Conservation (phyloP, 179 eudicot species). For the Carnegiea gigantea region DNA sequence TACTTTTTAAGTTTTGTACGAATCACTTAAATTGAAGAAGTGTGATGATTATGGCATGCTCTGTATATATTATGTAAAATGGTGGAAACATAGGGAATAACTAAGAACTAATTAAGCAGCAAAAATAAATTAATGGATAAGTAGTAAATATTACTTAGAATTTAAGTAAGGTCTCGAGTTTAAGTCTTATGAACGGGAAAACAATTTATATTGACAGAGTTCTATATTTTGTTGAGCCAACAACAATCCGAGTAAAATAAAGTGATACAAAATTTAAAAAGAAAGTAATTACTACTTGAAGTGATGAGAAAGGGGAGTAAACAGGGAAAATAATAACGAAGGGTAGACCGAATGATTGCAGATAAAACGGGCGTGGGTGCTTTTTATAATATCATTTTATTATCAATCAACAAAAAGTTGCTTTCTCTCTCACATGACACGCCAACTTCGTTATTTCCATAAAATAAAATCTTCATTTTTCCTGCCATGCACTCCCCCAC, state of each 20-base stretch:
- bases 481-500: slow-evolving; percentile 20
- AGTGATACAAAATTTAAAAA: no score
- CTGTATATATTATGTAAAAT: background rate
- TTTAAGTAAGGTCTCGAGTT: no score
- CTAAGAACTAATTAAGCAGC: background rate
- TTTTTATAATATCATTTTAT: slow-evolving; percentile 28
- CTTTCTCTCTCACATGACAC: slow-evolving; percentile 16
- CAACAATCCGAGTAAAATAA: no score
- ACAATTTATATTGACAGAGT: no score
- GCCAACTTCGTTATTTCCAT: background rate
- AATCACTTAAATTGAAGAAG: background rate
- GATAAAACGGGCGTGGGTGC: slow-evolving; percentile 73
- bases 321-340: slow-evolving; percentile 40
- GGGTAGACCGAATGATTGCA: slow-evolving; percentile 71
- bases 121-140: background rate
- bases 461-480: background rate
- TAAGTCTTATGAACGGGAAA: no score
- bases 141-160: no score
- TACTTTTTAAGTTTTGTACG: background rate
- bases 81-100: slow-evolving; percentile 27
- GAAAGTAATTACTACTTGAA: no score
- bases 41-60: background rate
- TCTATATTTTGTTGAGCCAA: no score
- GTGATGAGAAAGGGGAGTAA: background rate
- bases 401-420: slow-evolving; percentile 23